Percentiles rank a stretch among this genome's conserved stretches.
Evolutionary conservation across 257 asterid species (phyloP).

Genomic region (Orobanche coerulescens): DNA sequence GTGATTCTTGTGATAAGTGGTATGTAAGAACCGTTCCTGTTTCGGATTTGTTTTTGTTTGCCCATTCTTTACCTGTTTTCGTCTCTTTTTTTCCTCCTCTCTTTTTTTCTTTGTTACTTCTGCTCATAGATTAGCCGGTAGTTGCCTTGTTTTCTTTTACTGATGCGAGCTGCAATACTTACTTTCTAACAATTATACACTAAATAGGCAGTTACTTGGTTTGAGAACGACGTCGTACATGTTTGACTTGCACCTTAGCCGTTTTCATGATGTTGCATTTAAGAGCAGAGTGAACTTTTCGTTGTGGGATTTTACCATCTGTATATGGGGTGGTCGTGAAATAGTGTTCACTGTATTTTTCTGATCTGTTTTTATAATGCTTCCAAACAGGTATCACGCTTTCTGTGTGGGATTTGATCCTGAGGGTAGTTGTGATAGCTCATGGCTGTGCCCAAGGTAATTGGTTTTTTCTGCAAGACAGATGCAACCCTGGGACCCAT

Average conservation of each 20-base stretch:
- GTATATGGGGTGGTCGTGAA: slow-evolving; percentile 6
- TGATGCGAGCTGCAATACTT: slow-evolving; percentile 18
- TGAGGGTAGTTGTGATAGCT: slow-evolving; percentile 71
- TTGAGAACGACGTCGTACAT: background rate
- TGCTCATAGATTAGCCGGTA: slow-evolving; percentile 9
- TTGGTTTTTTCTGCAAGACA: slow-evolving; percentile 16
- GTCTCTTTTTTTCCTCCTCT: background rate
- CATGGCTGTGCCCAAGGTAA: slow-evolving; percentile 99
- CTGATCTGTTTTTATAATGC: slow-evolving; percentile 24
- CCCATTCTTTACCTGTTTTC: background rate
- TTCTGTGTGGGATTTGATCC: slow-evolving; percentile 96
- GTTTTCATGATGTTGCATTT: slow-evolving; percentile 2
- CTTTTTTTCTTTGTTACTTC: background rate
- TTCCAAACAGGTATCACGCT: slow-evolving; percentile 81
- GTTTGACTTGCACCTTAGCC: background rate
- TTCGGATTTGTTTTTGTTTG: background rate
- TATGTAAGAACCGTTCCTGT: slow-evolving; percentile 21
- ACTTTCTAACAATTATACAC: background rate
- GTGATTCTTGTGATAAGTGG: slow-evolving; percentile 98
- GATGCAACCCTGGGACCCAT: background rate
- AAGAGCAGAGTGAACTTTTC: slow-evolving; percentile 4
- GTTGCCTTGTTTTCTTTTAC: background rate
- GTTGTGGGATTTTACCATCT: slow-evolving; percentile 7
- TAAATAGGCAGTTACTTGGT: background rate
- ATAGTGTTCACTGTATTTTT: background rate